These are phyloP conservation scores for Globisporangium lucens DNA, from an alignment of 352 stramenopile genomes.

Conservation along the genomic window DNA sequence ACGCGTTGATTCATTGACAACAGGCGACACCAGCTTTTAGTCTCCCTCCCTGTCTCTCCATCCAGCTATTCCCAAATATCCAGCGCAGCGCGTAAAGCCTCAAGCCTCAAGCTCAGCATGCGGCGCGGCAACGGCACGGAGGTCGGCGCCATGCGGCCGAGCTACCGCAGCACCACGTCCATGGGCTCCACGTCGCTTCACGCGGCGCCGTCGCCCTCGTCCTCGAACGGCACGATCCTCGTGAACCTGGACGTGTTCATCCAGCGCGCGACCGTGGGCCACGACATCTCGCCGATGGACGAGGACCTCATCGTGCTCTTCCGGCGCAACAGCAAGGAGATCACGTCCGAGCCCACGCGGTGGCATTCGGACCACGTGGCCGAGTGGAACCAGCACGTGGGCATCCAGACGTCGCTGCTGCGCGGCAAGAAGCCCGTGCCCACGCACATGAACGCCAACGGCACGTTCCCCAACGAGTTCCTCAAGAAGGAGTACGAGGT, in stretches of 20 bases:
- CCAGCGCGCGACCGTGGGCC: constrained; percentile 66
- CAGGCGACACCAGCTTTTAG: not conserved
- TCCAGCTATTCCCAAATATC: constrained; percentile 23
- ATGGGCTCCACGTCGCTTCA: not conserved
- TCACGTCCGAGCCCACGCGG: constrained; percentile 62
- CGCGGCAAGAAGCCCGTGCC: constrained; percentile 40
- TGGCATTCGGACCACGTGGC: constrained; percentile 69
- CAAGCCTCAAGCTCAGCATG: constrained; percentile 18
- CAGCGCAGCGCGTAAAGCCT: constrained; percentile 1
- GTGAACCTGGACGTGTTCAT: constrained; percentile 75
- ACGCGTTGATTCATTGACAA: not conserved
- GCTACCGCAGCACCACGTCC: constrained; percentile 26
- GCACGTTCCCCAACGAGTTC: constrained; percentile 31
- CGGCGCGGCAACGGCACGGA: constrained; percentile 24
- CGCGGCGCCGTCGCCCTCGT: not conserved
- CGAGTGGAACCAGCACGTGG: constrained; percentile 75
- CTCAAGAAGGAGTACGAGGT: constrained; percentile 83
- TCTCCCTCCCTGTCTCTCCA: constrained; percentile 6
- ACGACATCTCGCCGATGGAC: constrained; percentile 68
- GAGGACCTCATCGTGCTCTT: constrained; percentile 81
- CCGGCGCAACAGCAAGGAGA: constrained; percentile 76
- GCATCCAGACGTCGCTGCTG: constrained; percentile 75
- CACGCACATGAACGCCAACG: constrained; percentile 9
- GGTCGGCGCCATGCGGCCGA: constrained; percentile 25
- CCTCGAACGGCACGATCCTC: constrained; percentile 47